Base-by-base conservation (phyloP, 2,329 filamentous ascomycete genomes). In the Clarireedia homoeocarpa region DNA sequence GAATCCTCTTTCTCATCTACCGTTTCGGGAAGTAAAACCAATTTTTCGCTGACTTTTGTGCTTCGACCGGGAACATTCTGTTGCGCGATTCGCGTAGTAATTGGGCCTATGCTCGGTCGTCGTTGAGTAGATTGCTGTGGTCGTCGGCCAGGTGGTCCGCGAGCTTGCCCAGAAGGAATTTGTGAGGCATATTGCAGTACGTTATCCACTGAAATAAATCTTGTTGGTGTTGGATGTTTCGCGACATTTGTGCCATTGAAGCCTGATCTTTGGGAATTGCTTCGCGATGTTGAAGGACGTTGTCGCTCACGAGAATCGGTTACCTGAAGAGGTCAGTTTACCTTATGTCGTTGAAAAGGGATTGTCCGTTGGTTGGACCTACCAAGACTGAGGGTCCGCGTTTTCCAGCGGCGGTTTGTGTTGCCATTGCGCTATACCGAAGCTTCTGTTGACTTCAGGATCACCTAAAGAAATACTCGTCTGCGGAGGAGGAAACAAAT, bases 11-110 rank as follows among this genome's bases (percentile, higher is more conserved):
- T 78, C 27, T 77, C 77, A 15, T 80, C 80, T 3, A 77, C 77
- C 1, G 91, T 87, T 68, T 96, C 92, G 0, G 94, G 94, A 14
- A 99, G 79, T 38, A 97, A 77, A 0, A 99, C 94, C n/a, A 99
- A 78, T 73, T 97, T 97, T 75, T 97, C 90, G 71, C 89, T 96
- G 61, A 95, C 86, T 71, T 97, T 96, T 27, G 90, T 95, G 39
- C 91, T 95, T 53, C 94, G 82, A 5, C 89, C 86, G 0, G 92
- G 94, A 62, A 96, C 65, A 75, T 73, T 59, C 78, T 79, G 52
- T 75, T 74, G 65, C 9, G 65, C 62, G 60, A 67, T 62, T 56
- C 65, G 74, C 39, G 77, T 69, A 10, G 73, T 73, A 10, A 74
- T 72, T 3, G 69, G 66, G 1, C 65, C 77, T 71, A 64, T 69